phyloP scores from a whole-genome alignment of 2,329 filamentous ascomycete genomes.

The Cytospora paraplurivora region DNA sequence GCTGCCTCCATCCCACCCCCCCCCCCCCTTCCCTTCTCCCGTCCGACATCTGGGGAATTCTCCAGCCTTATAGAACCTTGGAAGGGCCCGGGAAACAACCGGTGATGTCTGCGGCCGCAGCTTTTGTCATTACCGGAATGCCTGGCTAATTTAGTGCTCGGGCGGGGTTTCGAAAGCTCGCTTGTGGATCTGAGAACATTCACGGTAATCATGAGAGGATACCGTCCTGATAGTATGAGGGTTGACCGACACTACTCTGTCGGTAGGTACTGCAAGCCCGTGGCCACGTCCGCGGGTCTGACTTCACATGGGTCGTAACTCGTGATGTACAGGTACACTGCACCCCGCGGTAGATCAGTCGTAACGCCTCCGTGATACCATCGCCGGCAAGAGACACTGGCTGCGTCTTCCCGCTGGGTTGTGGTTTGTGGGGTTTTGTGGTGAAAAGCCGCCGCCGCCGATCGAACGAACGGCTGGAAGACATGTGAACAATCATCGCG shows the following conservation, averaged over 20 bases:
- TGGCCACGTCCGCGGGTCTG: background rate
- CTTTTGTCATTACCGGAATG: background rate
- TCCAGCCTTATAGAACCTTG: background rate
- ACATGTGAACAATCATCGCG: background rate
- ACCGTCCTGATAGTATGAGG: background rate
- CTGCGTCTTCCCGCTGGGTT: constrained; percentile 20
- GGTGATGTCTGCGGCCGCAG: background rate
- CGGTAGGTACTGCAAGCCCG: background rate
- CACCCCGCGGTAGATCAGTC: background rate
- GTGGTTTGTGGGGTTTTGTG: constrained; percentile 3
- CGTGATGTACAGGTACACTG: background rate
- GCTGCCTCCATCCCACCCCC: background rate
- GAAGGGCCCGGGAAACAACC: background rate
- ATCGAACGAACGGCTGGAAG: background rate
- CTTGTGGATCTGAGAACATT: background rate
- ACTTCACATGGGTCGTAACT: too few species aligned
- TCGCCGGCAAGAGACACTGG: background rate
- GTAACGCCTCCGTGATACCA: background rate
- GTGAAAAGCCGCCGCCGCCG: background rate
- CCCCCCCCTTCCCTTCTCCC: background rate
- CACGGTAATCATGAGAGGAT: too few species aligned
- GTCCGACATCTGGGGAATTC: background rate
- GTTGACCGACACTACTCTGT: background rate
- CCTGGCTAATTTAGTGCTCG: background rate
- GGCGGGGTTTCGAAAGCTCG: background rate